Evolutionary conservation across 352 stramenopile species (phyloP).

Genomic region (Globisporangium iwayamae): DNA sequence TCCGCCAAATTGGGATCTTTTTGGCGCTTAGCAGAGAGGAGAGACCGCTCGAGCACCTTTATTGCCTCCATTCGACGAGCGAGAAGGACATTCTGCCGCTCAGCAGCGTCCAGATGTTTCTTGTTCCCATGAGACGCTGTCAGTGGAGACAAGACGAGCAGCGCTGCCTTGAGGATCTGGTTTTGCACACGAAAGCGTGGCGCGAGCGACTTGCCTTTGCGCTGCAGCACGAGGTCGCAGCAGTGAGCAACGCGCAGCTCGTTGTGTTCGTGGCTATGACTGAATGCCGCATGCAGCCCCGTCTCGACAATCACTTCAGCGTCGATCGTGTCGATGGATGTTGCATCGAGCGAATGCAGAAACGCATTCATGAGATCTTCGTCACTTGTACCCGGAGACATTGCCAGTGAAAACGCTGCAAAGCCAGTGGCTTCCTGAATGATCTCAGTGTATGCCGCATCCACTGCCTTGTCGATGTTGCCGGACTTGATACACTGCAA

Average conservation of each 20-base stretch:
- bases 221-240: constrained; percentile 48
- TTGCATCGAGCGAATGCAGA: constrained; percentile 27
- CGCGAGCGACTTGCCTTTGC: constrained; percentile 49
- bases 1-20: constrained; percentile 76
- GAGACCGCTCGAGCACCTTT: constrained; percentile 70
- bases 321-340: constrained; percentile 35
- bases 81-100: constrained; percentile 39
- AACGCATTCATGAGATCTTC: constrained; percentile 13
- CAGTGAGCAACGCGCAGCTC: constrained; percentile 28
- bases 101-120: not conserved
- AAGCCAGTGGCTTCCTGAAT: constrained; percentile 61
- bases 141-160: constrained; percentile 28
- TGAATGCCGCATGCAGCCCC: constrained; percentile 49
- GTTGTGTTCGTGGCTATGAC: not conserved
- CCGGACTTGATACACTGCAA: constrained; percentile 64
- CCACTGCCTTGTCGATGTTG: constrained; percentile 29
- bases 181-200: constrained; percentile 46
- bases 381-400: constrained; percentile 18
- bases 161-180: constrained; percentile 49
- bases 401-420: constrained; percentile 28
- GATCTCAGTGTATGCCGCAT: constrained; percentile 53
- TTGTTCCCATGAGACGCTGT: not conserved
- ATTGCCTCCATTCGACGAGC: constrained; percentile 61
- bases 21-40: constrained; percentile 76
- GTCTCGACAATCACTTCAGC: constrained; percentile 54